Conservation (phyloP, 768 basidiomycete genomes). For the Lactarius sp. region DNA sequence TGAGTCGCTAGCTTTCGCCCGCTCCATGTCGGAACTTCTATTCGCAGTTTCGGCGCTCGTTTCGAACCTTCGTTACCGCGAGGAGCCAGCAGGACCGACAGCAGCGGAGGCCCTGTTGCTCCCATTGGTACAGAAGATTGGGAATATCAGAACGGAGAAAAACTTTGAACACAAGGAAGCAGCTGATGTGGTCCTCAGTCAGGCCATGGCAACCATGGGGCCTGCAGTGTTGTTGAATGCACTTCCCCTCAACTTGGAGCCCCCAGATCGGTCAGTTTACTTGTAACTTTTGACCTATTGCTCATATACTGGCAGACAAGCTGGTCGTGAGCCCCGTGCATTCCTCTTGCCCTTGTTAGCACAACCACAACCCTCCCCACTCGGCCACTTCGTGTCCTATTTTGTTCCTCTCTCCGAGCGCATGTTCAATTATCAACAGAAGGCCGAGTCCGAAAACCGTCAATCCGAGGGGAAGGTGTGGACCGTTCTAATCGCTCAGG, state of each 20-base stretch:
- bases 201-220: constrained; percentile 81
- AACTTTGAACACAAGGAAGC: constrained; percentile 88
- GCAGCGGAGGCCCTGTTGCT: constrained; percentile 69
- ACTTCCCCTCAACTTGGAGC: constrained; percentile 84
- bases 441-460: constrained; percentile 66
- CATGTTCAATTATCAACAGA: constrained; percentile 85
- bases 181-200: constrained; percentile 72
- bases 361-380: constrained; percentile 72
- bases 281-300: neutral
- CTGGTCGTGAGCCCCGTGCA: constrained; percentile 80
- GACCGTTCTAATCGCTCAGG: constrained; percentile 88
- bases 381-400: constrained; percentile 81
- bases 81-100: constrained; percentile 40
- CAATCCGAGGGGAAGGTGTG: constrained; percentile 91
- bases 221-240: constrained; percentile 69
- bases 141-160: constrained; percentile 68
- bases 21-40: constrained; percentile 77
- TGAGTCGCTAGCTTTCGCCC: constrained; percentile 66
- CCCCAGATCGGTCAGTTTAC: constrained; percentile 61
- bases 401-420: constrained; percentile 93
- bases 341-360: constrained; percentile 86
- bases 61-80: constrained; percentile 50
- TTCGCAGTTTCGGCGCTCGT: constrained; percentile 66
- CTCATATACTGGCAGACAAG: constrained; percentile 40
- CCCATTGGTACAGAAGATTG: constrained; percentile 65